Evolutionary conservation across 1,284 basidiomycete genomes (phyloP).

Genomic region (Ceratobasidium sp.): DNA sequence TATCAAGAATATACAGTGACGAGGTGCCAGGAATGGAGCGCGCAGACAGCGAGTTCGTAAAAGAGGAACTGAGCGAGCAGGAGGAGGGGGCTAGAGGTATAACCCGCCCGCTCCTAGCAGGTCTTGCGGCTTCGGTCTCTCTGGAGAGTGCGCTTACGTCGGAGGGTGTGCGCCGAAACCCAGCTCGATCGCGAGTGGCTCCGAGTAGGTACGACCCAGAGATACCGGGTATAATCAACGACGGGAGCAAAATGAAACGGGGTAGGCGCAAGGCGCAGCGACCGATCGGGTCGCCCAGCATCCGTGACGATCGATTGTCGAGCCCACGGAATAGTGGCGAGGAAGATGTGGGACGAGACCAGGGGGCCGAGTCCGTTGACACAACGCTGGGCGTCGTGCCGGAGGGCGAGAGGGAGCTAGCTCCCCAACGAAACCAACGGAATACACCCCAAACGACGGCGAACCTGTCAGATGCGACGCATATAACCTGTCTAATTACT

Average conservation of each 20-base stretch:
- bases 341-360: background rate
- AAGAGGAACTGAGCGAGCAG: background rate
- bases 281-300: background rate
- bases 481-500: background rate
- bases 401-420: slow-evolving; percentile 19
- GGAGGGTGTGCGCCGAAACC: slow-evolving; percentile 11
- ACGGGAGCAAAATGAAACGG: background rate
- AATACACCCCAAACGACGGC: too few species aligned
- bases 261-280: background rate
- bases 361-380: background rate
- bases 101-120: background rate
- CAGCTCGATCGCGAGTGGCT: background rate
- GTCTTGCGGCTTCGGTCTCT: background rate
- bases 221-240: background rate
- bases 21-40: background rate
- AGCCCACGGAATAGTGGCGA: background rate
- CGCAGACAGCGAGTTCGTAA: slow-evolving; percentile 6
- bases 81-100: background rate
- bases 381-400: background rate
- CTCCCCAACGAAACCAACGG: too few species aligned
- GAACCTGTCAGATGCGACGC: background rate
- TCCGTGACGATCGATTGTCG: background rate
- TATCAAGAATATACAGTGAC: slow-evolving; percentile 14
- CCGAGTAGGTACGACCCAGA: background rate
- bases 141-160: background rate